Evolutionary conservation across 1,139 yeast species (phyloP), one percentile per base, ranked within the genome.

Genomic region (Pneumocystis wakefieldiae): DNA sequence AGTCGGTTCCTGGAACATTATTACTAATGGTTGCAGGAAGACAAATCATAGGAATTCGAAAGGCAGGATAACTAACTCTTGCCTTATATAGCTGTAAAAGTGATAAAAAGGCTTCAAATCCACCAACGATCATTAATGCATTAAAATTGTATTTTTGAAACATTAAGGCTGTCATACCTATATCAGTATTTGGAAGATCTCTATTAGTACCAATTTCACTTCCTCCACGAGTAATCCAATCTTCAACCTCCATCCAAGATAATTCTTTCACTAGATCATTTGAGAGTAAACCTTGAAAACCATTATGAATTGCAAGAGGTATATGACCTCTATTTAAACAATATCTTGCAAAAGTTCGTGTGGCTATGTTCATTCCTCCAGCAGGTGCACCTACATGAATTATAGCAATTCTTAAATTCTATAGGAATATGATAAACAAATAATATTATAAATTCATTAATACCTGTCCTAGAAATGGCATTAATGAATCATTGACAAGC

Each of bases 381-480:
- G 97, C 94, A 55, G 98, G 96, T 0, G 98, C 98, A 68, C 98
- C 98, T 65, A 91, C 86, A 71, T 90, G 90, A 68, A 92, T 80
- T 64, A 92, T 82, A 66, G 95, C 98, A 69, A 91, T 82, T 64
- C 77, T 83, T 68, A 84, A 78, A 39, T 71, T 67, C 66, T 70
- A 67, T 8, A 48, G 12, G 2, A 48, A 24, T 10, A 8, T 57
- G 14, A 37, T 12, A 29, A 39, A 57, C 1, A 17, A 32, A 37
- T n/a, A 19, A 57, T 29, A 39, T 8, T 17, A 57, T 24, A 12
- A 19, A 57, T 28, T 19, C 12, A 48, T 48, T 24, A 12, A 37
- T 39, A 57, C 59, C 28, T 57, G 3, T 4, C 19, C 17, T 5
- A 10, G 5, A 57, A 15, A 39, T 14, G 10, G 14, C 15, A 19